Conservation (phyloP, 2,329 filamentous ascomycete species). For the Aspergillus tanneri region DNA sequence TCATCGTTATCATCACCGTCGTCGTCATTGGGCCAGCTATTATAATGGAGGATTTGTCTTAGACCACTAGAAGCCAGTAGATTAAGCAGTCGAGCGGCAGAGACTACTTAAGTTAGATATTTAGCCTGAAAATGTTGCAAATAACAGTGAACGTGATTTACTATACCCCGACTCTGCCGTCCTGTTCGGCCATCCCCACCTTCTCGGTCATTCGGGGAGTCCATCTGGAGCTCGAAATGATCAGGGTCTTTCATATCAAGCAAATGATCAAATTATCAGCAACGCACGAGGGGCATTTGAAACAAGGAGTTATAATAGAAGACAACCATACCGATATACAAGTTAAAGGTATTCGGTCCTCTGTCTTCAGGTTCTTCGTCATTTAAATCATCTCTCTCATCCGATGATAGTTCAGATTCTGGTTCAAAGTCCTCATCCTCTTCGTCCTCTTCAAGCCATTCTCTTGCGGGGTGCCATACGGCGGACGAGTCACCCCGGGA, state of each 20-base stretch:
- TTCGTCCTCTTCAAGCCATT: conserved; percentile 41
- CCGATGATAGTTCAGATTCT: conserved; percentile 39
- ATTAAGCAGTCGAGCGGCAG: conserved; percentile 50
- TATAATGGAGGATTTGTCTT: conserved; percentile 50
- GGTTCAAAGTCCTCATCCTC: conserved; percentile 53
- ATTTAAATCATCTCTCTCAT: conserved; percentile 30
- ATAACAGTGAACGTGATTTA: not conserved
- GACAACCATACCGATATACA: conserved; percentile 16
- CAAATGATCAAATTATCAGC: not conserved
- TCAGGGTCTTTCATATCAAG: conserved; percentile 15
- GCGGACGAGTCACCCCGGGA: conserved; percentile 24
- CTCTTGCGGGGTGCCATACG: conserved; percentile 38
- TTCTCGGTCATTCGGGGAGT: conserved; percentile 20
- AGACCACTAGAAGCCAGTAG: conserved; percentile 56
- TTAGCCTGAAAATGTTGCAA: not conserved
- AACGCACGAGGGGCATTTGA: not conserved
- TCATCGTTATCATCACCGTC: conserved; percentile 34
- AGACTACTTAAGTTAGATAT: conserved; percentile 25
- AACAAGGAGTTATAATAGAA: not conserved
- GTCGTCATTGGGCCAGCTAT: conserved; percentile 28
- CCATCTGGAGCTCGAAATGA: conserved; percentile 31
- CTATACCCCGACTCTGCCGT: conserved; percentile 26
- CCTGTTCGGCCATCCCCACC: conserved; percentile 9
- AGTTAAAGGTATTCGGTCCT: not conserved
- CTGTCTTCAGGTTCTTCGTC: not conserved